A percentile compares a stretch with the other conserved stretches of the same genome.
phyloP scores from a whole-genome alignment of 768 basidiomycete genomes.

The Butyriboletus loyo region DNA sequence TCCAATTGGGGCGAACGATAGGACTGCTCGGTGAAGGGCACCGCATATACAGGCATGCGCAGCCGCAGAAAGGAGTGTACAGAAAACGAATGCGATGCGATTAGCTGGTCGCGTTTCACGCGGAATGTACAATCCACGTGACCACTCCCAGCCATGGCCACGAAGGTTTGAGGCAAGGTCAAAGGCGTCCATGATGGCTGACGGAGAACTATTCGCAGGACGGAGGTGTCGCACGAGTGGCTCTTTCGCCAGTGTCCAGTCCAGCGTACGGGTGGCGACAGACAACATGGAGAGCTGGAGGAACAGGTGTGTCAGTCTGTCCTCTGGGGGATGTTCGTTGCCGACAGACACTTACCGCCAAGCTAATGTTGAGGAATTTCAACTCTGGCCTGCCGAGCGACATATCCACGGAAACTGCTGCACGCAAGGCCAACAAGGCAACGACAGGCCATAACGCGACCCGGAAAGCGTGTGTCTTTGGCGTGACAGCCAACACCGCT shows the following conservation, averaged over 20 bases:
- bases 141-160: conserved; percentile 67
- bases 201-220: neutral
- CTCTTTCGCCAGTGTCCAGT: conserved; percentile 13
- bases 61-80: conserved; percentile 34
- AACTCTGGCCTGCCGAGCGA: neutral
- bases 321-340: neutral
- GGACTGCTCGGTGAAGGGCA: conserved; percentile 42
- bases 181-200: conserved; percentile 36
- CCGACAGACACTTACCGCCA: conserved; percentile 8
- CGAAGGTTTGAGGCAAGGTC: conserved; percentile 53
- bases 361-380: conserved; percentile 2
- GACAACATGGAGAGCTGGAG: conserved; percentile 13
- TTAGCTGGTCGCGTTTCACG: conserved; percentile 41
- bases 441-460: conserved; percentile 47
- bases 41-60: conserved; percentile 42
- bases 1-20: conserved; percentile 42
- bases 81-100: conserved; percentile 34
- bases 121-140: conserved; percentile 29
- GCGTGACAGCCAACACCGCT: conserved; percentile 48
- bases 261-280: conserved; percentile 11
- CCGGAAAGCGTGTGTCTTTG: conserved; percentile 42
- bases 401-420: conserved; percentile 23
- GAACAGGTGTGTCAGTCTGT: neutral
- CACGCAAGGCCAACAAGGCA: conserved; percentile 41
- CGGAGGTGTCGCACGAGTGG: conserved; percentile 13